Conservation (phyloP, 2,329 filamentous ascomycete species). For the Thielaviopsis populi region DNA sequence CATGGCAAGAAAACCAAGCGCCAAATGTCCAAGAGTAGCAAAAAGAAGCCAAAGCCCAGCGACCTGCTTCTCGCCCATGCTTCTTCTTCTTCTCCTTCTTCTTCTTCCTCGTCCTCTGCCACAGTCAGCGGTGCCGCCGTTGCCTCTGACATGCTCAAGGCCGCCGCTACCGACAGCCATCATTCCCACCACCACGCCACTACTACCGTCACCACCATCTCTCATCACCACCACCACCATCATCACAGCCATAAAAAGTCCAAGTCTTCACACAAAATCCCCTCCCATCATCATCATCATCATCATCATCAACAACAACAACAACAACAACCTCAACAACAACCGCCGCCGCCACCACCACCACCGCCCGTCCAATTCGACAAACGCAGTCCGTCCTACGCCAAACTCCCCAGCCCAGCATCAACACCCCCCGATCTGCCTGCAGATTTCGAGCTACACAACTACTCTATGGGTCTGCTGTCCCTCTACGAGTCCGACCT, state of each 20-base stretch:
- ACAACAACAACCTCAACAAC: background rate
- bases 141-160: background rate
- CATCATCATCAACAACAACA: background rate
- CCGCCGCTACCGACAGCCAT: background rate
- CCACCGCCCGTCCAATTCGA: conserved; percentile 51
- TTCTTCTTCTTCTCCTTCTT: too few relatives aligned
- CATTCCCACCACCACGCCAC: conserved; percentile 24
- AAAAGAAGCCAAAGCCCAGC: conserved; percentile 69
- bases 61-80: conserved; percentile 45
- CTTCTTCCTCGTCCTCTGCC: too few relatives aligned
- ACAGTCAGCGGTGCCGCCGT: background rate
- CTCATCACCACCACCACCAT: conserved; percentile 29
- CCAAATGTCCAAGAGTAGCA: conserved; percentile 63
- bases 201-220: conserved; percentile 35
- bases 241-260: conserved; percentile 51
- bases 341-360: background rate
- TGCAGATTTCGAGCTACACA: conserved; percentile 48
- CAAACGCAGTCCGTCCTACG: conserved; percentile 49
- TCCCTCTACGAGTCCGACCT: conserved; percentile 49
- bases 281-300: conserved; percentile 33
- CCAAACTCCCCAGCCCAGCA: conserved; percentile 57
- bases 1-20: conserved; percentile 60
- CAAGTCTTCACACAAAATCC: conserved; percentile 68
- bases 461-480: conserved; percentile 62
- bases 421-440: conserved; percentile 55